A percentile compares a stretch with the other conserved stretches of the same genome.
Conservation (phyloP, 305 asterid genomes). For the Caryopteris hybrid region DNA sequence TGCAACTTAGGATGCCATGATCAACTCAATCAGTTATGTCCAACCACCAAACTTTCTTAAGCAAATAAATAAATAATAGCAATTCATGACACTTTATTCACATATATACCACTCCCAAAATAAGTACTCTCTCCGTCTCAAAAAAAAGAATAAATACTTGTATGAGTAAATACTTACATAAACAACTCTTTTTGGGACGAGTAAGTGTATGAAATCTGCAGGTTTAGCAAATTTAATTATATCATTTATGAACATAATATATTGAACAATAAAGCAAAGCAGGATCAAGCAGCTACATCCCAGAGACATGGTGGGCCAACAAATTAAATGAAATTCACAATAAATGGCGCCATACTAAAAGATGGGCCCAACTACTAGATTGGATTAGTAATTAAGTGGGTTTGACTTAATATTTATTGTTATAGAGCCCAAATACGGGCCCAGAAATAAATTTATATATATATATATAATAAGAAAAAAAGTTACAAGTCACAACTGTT, state of each 20-base stretch:
- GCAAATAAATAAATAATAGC: not conserved
- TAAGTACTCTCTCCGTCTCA: no score
- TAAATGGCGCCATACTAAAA: not conserved
- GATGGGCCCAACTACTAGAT: not conserved
- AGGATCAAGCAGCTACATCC: not conserved
- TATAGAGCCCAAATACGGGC: not conserved
- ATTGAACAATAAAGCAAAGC: not conserved
- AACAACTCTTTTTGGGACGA: no score
- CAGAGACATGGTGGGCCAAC: not conserved
- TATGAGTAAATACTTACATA: no score
- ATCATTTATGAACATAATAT: not conserved
- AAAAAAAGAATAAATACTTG: no score
- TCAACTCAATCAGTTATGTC: not conserved
- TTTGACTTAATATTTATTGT: not conserved
- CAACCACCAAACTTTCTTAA: not conserved
- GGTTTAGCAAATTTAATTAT: not conserved
- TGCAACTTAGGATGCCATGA: constrained; percentile 7
- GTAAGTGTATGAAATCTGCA: not conserved
- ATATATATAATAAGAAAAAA: no score
- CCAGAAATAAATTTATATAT: no score
- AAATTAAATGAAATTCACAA: constrained; percentile 2
- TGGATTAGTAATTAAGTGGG: not conserved
- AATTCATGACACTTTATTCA: not conserved
- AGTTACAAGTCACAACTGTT: not conserved
- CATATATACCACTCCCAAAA: no score